Evolutionary conservation across 192 early-diverging fungal genomes (phyloP), one percentile per base, ranked within the genome.

Genomic region (Gonapodya sp.): DNA sequence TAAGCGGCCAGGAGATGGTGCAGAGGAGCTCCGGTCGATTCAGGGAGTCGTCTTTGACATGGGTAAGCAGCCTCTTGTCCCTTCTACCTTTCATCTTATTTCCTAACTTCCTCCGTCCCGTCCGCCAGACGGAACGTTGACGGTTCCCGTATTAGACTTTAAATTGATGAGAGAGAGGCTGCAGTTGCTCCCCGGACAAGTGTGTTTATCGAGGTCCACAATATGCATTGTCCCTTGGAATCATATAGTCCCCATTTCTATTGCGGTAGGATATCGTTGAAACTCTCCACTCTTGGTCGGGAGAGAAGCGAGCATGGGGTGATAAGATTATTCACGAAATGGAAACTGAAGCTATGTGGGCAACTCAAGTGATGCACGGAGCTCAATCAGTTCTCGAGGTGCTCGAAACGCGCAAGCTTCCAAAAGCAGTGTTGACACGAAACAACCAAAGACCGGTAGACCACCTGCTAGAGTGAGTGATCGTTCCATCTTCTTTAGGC

Each of bases 141-240:
- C 79, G 35, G 79, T 79, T 1, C 79, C 79, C 31, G 35, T 79
- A 14, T 36, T 79, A 34, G 79, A 79, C 35, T 79, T 79, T n/a
- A 36, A 34, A 36, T 31, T 79, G 35, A 79, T 79, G 79, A 2
- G 35, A n/a, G 1, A 34, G 0, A 34, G 79, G 31, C 35, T 79
- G 0, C 24, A 24, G 31, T 36, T 79, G 0, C 36, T 0, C 0
- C 31, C 79, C 0, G 0, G 0, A 31, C 46, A 64, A 24, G 46
- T 64, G 24, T 16, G 24, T 24, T 16, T 64, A 8, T 8, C 46
- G 24, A n/a, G n/a, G n/a, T n/a, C n/a, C n/a, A n/a, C n/a, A n/a
- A n/a, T n/a, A n/a, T n/a, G n/a, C n/a, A n/a, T n/a, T n/a, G n/a
- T n/a, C n/a, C n/a, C n/a, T n/a, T n/a, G n/a, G n/a, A n/a, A n/a